Evolutionary conservation across 2,329 filamentous ascomycete genomes (phyloP), one percentile per base, ranked within the genome.

Genomic region (Alternaria viburni): DNA sequence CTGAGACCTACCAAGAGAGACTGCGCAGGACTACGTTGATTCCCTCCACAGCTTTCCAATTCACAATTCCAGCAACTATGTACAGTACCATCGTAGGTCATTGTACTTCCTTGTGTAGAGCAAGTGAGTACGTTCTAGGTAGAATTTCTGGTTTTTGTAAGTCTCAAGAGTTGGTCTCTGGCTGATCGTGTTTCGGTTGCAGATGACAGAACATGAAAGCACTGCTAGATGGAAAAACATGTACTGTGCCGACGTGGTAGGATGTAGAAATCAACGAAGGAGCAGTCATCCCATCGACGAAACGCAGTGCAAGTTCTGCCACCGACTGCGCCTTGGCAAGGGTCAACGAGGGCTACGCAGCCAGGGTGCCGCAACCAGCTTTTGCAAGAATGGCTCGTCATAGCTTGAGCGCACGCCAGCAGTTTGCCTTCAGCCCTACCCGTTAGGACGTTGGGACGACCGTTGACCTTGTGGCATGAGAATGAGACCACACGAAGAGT

Each of bases 361-460:
- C 7, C 54, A 41, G 26, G 54, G 41, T 45, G 17, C 54, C 36
- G 45, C 54, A 21, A 47, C 15, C 54, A 56, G 28, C 21, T 28
- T 51, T 30, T 7, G 47, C 47, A 51, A 32, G 17, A 32, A 32
- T 28, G 17, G 47, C 28, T 23, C 17, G 49, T 36, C 49, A 51
- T 36, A 36, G 49, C 49, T 51, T 30, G 19, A 19, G 17, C 28
- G 28, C 17, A 59, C 28, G 51, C 46, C 55, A 56, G 25, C 15
- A 23, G 49, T 43, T 55, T 51, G 60, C 55, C 45, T 44, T 56
- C 45, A 61, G 59, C 59, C 59, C 45, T 61, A 57, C 28, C 51
- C 57, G 57, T 46, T 17, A 21, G 23, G 36, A 32, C 49, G 30
- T 52, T 51, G 23, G 17, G 56, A 45, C 13, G 28, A 21, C 45